Base-by-base conservation (phyloP, 805 yeast genomes). In the Starmerella vaccinii region DNA sequence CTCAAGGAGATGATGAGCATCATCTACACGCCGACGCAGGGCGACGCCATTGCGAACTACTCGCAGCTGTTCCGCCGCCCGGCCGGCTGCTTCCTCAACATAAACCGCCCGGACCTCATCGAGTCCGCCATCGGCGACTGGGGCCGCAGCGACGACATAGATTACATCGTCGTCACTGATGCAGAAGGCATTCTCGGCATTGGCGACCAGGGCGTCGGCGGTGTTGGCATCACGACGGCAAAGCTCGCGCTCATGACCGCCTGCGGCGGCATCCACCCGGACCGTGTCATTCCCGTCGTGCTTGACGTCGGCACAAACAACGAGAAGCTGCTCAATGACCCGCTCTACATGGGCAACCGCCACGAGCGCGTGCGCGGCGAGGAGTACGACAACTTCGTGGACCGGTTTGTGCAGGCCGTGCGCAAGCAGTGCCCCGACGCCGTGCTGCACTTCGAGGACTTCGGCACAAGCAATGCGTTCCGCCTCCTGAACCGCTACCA, bases 151-250 rank as follows among this genome's bases (percentile, higher is more conserved):
- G 90, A 88, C 65, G 96, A 89, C 66, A 82, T 90, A 40, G 97
- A 90, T 65, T 90, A 90, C 70, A 82, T 90, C 55, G 95, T 88
- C 49, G 94, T 90, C 7, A 80, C 92, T 21, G 97, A 90, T 65
- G 90, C 95, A 58, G 97, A 89, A 67, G 97, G 95, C 55, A 90
- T 90, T 57, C 75, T 90, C 58, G 97, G 97, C 56, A 89, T 90
- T 63, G 97, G 97, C 56, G 97, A 90, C 68, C 97, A 89, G 72
- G 97, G 97, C 68, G 95, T 85, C 35, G 97, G 97, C 61, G 95
- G 95, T 64, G 76, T 88, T 51, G 83, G 97, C 68, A 90, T 90
- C 55, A 76, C 95, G 49, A 81, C 85, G 59, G 90, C 97, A 46
- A 90, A 90, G 66, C 77, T 90, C 61, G 95, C 92, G 15, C 74